Base-by-base conservation (phyloP, 805 yeast species). In the Yueomyces sp. region DNA sequence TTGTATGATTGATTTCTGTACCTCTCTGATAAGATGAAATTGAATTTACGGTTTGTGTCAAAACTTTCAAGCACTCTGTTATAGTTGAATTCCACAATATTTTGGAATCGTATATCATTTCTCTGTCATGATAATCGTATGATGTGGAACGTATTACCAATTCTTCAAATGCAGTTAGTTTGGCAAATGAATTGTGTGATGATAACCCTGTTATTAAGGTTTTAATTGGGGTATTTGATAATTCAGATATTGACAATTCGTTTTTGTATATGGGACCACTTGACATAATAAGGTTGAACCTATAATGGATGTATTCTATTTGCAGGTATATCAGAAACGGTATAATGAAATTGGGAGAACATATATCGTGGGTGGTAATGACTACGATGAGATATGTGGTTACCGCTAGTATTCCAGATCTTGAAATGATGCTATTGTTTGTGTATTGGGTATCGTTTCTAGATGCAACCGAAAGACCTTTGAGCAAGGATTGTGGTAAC, bases 151-250 rank as follows among this genome's bases (percentile, higher is more conserved):
- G 65, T 52, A 73, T 79, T 1, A 85, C 81, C 43, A 82, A 64
- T 54, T 83, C 92, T 60, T 83, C 90, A 62, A 76, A 81, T 2
- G 90, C 87, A 1, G 86, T 77, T 46, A 77, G 56, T 46, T 77
- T 72, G 1, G 74, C 73, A 44, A 75, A 66, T 8, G 65, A 67
- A 42, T 67, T 68, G 31, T 61, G 57, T 34, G 79, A 78, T 42
- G 71, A 69, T 47, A 83, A 66, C 0, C 90, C 90, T 3, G 79
- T 68, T 9, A 82, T 57, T 36, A 83, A 61, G 1, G 87, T 79
- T 42, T 72, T 74, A 41, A 79, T 64, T 5, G 85, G 87, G 0
- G 79, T 63, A 12, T 81, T 70, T 30, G 75, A 71, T 9, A 74
- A 60, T 39, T 81, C 47, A 1, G 65, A 73, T 6, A 83, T 67